A percentile compares a stretch with the other conserved stretches of the same genome.
Conservation (phyloP, 169 alveolate species). For the Cryptosporidium tyzzeri region DNA sequence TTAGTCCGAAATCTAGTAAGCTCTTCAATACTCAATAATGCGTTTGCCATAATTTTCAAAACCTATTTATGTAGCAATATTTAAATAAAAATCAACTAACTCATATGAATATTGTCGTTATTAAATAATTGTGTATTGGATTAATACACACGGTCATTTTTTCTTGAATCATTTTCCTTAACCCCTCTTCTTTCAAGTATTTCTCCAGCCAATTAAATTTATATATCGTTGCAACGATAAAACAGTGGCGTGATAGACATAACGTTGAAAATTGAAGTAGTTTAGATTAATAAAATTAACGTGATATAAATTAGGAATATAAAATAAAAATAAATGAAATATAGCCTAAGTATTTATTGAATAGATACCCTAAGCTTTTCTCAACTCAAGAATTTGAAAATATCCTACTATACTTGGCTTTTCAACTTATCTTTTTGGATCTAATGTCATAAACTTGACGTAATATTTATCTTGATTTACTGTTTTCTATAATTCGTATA, state of each 20-base stretch:
- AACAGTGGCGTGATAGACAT: conserved; percentile 14
- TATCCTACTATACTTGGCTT: no score
- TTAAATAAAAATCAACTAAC: background rate
- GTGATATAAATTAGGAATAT: background rate
- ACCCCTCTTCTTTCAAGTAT: conserved; percentile 14
- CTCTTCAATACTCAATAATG: conserved; percentile 86
- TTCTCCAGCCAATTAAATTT: conserved; percentile 54
- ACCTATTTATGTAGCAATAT: conserved; percentile 35
- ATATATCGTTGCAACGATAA: conserved; percentile 36
- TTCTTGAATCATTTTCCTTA: background rate
- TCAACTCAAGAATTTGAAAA: no score
- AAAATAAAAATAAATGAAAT: background rate
- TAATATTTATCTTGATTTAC: background rate
- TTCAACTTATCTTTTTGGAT: no score
- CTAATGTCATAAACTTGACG: no score
- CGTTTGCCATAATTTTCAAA: conserved; percentile 64
- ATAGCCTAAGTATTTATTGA: no score
- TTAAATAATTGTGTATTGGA: background rate
- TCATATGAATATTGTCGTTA: background rate
- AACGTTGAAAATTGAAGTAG: background rate
- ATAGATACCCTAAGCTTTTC: no score
- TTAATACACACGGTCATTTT: conserved; percentile 2
- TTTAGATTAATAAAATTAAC: background rate
- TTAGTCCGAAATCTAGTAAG: conserved; percentile 87
- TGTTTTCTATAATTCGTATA: no score